These are phyloP conservation scores for Biscogniauxia mediterranea DNA, from an alignment of 2,329 filamentous ascomycete species.

Conservation along the genomic window DNA sequence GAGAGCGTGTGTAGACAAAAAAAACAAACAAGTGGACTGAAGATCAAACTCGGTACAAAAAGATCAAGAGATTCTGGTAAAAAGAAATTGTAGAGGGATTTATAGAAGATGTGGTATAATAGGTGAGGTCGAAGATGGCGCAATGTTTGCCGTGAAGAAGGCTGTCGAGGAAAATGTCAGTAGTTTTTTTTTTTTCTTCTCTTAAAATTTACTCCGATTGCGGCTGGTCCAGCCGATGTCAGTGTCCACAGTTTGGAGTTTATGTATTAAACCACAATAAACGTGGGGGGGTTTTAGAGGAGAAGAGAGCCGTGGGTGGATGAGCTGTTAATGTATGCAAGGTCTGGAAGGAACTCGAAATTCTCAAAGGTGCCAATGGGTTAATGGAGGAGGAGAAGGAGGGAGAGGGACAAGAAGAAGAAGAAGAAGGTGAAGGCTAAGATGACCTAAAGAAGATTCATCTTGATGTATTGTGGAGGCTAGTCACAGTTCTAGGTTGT, in stretches of 20 bases:
- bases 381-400: slow-evolving; percentile 6
- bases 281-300: slow-evolving; percentile 1
- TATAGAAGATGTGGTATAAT: neutral
- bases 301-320: slow-evolving; percentile 6
- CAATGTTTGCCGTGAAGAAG: slow-evolving; percentile 1
- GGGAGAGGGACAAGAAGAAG: neutral
- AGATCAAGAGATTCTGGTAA: neutral
- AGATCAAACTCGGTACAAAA: neutral
- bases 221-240: slow-evolving; percentile 12
- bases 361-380: slow-evolving; percentile 4
- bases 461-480: slow-evolving; percentile 10
- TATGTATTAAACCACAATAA: slow-evolving; percentile 12
- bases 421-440: neutral
- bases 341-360: slow-evolving; percentile 7
- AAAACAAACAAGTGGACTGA: neutral
- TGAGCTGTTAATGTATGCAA: neutral
- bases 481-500: neutral
- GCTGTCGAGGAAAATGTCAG: slow-evolving; percentile 1
- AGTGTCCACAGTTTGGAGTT: neutral
- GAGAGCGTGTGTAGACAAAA: neutral
- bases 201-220: slow-evolving; percentile 17
- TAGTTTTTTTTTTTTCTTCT: neutral
- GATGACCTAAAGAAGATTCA: slow-evolving; percentile 20
- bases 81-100: neutral
- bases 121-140: neutral